Conservation (phyloP, 768 basidiomycete genomes). For the Termitomyces eurrhizus region DNA sequence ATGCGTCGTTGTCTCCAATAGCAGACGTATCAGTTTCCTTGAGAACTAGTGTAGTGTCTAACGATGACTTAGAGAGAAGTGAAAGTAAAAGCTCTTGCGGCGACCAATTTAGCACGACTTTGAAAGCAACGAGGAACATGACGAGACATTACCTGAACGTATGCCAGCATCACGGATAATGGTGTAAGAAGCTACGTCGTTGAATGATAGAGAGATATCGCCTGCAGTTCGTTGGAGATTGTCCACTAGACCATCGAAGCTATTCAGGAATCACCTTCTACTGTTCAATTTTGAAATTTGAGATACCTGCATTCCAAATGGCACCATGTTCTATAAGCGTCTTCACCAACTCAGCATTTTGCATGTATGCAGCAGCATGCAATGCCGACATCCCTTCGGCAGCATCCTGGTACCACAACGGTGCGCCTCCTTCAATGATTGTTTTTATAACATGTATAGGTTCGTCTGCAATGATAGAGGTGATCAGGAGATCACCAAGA, state of each 20-base stretch:
- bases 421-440: constrained; percentile 64
- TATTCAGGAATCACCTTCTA: neutral
- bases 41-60: constrained; percentile 35
- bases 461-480: constrained; percentile 48
- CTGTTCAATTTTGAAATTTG: neutral
- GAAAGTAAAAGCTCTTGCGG: constrained; percentile 65
- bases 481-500: constrained; percentile 58
- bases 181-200: constrained; percentile 69
- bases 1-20: constrained; percentile 59
- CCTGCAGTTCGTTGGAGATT: constrained; percentile 78
- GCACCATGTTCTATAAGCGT: constrained; percentile 78
- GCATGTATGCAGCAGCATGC: constrained; percentile 81
- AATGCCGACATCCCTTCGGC: constrained; percentile 76
- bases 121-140: constrained; percentile 2
- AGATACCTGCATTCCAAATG: constrained; percentile 82
- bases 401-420: constrained; percentile 87
- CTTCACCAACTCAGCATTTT: constrained; percentile 60
- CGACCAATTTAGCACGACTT: neutral
- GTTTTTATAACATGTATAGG: constrained; percentile 42
- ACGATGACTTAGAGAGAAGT: constrained; percentile 45
- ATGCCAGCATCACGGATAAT: constrained; percentile 90
- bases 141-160: constrained; percentile 60
- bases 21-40: constrained; percentile 52
- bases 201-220: constrained; percentile 86
- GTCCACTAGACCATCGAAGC: constrained; percentile 50